These are phyloP conservation scores for Plasmodium relictum DNA, from an alignment of 169 alveolate genomes.

Conservation along the genomic window DNA sequence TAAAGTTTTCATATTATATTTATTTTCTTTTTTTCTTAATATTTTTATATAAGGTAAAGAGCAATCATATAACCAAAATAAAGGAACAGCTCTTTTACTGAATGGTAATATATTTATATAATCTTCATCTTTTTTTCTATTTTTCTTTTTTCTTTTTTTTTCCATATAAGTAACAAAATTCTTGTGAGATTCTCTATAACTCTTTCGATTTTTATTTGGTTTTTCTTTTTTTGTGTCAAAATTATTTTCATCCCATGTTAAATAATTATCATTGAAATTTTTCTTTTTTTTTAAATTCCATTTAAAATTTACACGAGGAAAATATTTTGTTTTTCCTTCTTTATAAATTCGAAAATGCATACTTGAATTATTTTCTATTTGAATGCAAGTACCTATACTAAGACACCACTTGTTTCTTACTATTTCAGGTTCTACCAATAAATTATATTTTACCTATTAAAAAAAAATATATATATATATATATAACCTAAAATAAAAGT, in stretches of 20 bases:
- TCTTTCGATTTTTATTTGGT: slow-evolving; percentile 20
- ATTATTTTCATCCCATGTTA: slow-evolving; percentile 24
- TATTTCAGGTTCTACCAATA: slow-evolving; percentile 82
- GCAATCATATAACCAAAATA: slow-evolving; percentile 75
- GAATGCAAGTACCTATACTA: slow-evolving; percentile 82
- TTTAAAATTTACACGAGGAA: slow-evolving; percentile 70
- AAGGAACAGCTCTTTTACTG: slow-evolving; percentile 71
- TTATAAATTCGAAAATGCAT: slow-evolving; percentile 79
- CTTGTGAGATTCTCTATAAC: neutral
- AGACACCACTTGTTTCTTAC: slow-evolving; percentile 81
- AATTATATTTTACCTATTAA: slow-evolving; percentile 74
- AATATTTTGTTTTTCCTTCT: slow-evolving; percentile 77
- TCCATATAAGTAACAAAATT: slow-evolving; percentile 9
- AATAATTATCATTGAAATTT: slow-evolving; percentile 2
- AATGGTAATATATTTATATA: slow-evolving; percentile 63
- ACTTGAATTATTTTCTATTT: slow-evolving; percentile 80
- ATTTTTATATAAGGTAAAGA: slow-evolving; percentile 75
- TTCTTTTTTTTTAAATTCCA: slow-evolving; percentile 48
- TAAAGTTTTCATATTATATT: slow-evolving; percentile 18
- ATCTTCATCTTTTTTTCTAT: slow-evolving; percentile 24
- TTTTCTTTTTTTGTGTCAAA: slow-evolving; percentile 17
- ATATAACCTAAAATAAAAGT: neutral
- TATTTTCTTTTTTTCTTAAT: slow-evolving; percentile 61
- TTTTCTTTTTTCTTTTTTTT: slow-evolving; percentile 35
- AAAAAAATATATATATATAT: neutral